Conservation (phyloP, 257 asterid genomes). For the Catharanthus roseus region DNA sequence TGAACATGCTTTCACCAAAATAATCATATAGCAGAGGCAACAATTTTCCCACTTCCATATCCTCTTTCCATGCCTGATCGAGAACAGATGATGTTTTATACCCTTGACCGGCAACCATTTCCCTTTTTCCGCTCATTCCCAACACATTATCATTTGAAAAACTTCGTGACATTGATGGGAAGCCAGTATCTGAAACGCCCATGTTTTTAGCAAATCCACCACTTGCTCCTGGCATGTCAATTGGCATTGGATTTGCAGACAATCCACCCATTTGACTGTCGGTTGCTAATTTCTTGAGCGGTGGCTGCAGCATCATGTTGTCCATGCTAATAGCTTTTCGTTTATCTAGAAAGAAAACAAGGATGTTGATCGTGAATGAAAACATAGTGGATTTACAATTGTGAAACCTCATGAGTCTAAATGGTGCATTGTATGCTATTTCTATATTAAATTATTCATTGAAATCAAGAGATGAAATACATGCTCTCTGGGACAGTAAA, state of each 20-base stretch:
- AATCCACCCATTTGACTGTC: slow-evolving; percentile 42
- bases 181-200: slow-evolving; percentile 30
- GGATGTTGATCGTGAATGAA: not conserved
- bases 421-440: not conserved
- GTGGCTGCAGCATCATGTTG: slow-evolving; percentile 65
- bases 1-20: slow-evolving; percentile 80
- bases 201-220: slow-evolving; percentile 34
- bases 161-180: slow-evolving; percentile 30
- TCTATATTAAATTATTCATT: not conserved
- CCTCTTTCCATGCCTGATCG: slow-evolving; percentile 63
- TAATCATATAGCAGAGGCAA: slow-evolving; percentile 49
- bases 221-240: slow-evolving; percentile 42
- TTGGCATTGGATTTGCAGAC: slow-evolving; percentile 30
- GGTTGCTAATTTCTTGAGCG: slow-evolving; percentile 58
- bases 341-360: slow-evolving; percentile 41
- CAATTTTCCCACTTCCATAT: slow-evolving; percentile 38
- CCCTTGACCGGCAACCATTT: slow-evolving; percentile 32
- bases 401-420: not conserved
- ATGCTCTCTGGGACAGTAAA: not conserved
- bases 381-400: not conserved
- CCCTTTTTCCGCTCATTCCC: slow-evolving; percentile 48
- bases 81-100: slow-evolving; percentile 41
- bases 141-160: slow-evolving; percentile 37
- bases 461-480: not conserved
- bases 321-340: slow-evolving; percentile 74